These are phyloP conservation scores for Trichoderma orchidacearum DNA, from an alignment of 495 filamentous ascomycete species.

Conservation along the genomic window DNA sequence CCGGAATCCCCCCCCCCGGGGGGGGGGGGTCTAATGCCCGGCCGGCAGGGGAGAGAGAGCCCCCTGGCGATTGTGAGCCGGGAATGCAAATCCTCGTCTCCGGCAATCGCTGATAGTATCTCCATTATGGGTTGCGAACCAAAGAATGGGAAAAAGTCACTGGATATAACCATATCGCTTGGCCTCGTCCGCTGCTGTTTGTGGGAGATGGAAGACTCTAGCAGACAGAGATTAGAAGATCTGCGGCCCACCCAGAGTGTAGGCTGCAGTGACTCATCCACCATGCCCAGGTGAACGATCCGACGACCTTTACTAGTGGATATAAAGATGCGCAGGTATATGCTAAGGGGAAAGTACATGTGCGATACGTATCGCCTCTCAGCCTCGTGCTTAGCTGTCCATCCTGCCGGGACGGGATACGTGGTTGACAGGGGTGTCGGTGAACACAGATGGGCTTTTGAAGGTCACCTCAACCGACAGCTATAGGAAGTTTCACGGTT, in stretches of 20 bases:
- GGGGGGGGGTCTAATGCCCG: not conserved
- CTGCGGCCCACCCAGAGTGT: too few relatives aligned
- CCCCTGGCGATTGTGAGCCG: not conserved
- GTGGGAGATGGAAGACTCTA: too few relatives aligned
- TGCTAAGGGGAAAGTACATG: not conserved
- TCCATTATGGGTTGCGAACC: not conserved
- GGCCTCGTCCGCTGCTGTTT: too few relatives aligned
- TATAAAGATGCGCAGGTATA: not conserved
- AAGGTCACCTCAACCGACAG: not conserved
- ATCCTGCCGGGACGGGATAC: not conserved
- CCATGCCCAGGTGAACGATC: too few relatives aligned
- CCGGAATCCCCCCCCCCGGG: not conserved
- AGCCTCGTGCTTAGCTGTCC: not conserved
- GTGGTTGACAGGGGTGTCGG: not conserved
- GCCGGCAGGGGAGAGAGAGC: not conserved
- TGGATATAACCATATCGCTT: too few relatives aligned
- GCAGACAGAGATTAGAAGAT: too few relatives aligned
- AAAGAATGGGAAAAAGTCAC: too few relatives aligned
- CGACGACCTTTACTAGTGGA: too few relatives aligned
- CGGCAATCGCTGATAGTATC: not conserved
- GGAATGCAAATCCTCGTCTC: not conserved
- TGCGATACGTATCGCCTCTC: not conserved
- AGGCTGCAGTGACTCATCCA: too few relatives aligned
- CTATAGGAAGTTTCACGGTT: not conserved
- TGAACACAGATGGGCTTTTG: not conserved